Percentiles rank a stretch among this genome's conserved stretches.
Evolutionary conservation across 805 yeast genomes (phyloP).

Genomic region (Candida sonorensis): DNA sequence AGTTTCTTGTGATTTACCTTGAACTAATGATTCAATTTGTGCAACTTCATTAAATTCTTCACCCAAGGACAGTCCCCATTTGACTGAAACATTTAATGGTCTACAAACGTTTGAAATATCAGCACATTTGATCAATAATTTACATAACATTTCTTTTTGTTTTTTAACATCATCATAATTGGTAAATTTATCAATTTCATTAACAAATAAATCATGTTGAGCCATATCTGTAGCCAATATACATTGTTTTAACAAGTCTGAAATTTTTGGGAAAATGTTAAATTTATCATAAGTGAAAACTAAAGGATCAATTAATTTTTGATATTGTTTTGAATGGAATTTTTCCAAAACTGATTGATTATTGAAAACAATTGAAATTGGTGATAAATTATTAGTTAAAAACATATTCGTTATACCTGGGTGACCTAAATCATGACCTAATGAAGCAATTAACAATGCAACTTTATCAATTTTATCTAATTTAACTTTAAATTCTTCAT

Average conservation of each 20-base stretch:
- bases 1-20: constrained; percentile 8
- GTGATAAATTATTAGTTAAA: constrained; percentile 50
- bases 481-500: constrained; percentile 6
- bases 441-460: constrained; percentile 67
- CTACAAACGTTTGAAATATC: constrained; percentile 92
- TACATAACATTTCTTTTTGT: constrained; percentile 39
- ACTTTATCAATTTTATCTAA: constrained; percentile 35
- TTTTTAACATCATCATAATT: constrained; percentile 19
- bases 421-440: constrained; percentile 95
- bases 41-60: constrained; percentile 71
- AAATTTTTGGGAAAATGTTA: neutral
- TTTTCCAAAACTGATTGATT: constrained; percentile 73
- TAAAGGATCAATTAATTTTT: constrained; percentile 27
- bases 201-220: constrained; percentile 66
- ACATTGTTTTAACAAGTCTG: constrained; percentile 12
- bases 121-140: constrained; percentile 83
- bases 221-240: constrained; percentile 94
- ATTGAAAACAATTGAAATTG: constrained; percentile 55
- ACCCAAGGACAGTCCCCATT: constrained; percentile 81
- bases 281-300: constrained; percentile 3
- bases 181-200: constrained; percentile 36
- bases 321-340: constrained; percentile 68
- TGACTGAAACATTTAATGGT: constrained; percentile 63
- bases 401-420: constrained; percentile 91
- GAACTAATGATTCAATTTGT: constrained; percentile 35